Evolutionary conservation across 352 stramenopile genomes (phyloP).

Genomic region (Elongisporangium senticosum): DNA sequence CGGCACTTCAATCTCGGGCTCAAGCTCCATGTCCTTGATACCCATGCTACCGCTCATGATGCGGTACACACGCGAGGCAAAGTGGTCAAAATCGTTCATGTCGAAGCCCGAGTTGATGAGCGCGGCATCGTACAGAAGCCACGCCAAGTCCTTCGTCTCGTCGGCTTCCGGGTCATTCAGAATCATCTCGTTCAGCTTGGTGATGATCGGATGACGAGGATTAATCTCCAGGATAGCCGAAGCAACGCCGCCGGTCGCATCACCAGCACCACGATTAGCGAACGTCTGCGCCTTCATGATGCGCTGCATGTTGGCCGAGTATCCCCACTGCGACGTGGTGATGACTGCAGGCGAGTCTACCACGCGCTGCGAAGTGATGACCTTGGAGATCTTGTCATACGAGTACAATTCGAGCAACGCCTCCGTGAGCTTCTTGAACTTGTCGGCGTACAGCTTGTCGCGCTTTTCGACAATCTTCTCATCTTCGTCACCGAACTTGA

Average conservation of each 20-base stretch:
- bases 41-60: slow-evolving; percentile 92
- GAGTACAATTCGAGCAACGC: slow-evolving; percentile 96
- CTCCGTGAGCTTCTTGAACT: slow-evolving; percentile 95
- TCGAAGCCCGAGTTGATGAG: slow-evolving; percentile 97
- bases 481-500: slow-evolving; percentile 99
- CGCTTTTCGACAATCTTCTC: slow-evolving; percentile 92
- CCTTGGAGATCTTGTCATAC: slow-evolving; percentile 89
- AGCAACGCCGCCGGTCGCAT: slow-evolving; percentile 14
- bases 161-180: slow-evolving; percentile 58
- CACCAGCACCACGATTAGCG: slow-evolving; percentile 59
- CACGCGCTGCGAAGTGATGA: slow-evolving; percentile 94
- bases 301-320: slow-evolving; percentile 99
- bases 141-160: slow-evolving; percentile 91
- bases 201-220: slow-evolving; percentile 97
- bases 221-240: slow-evolving; percentile 98
- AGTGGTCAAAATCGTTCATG: slow-evolving; percentile 91
- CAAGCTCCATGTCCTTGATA: slow-evolving; percentile 88
- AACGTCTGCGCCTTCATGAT: slow-evolving; percentile 99
- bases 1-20: slow-evolving; percentile 94
- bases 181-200: slow-evolving; percentile 91
- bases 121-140: slow-evolving; percentile 97
- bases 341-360: slow-evolving; percentile 94
- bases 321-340: slow-evolving; percentile 94
- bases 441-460: slow-evolving; percentile 95
- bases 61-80: slow-evolving; percentile 90